Base-by-base conservation (phyloP, 2,329 filamentous ascomycete genomes). In the Thelonectria discophora region DNA sequence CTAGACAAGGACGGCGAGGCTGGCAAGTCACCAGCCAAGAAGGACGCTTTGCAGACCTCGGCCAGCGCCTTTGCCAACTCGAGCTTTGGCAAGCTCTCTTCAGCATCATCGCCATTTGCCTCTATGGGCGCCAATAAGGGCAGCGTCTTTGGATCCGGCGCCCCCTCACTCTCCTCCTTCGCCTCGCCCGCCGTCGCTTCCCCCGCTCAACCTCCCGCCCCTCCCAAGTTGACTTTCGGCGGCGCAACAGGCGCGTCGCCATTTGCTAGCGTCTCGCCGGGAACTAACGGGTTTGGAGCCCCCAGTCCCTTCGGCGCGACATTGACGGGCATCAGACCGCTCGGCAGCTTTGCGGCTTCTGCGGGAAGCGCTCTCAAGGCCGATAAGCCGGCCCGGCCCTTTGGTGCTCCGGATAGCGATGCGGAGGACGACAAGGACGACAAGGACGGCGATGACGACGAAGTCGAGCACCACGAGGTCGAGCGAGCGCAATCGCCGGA, bases 351-450 rank as follows among this genome's bases (percentile, higher is more conserved):
- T 76, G 92, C 88, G 43, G 88, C 88, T 47, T 83, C 88, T 20
- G 86, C 84, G 52, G 78, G 55, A 17, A 77, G 75, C 43, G 58
- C 77, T 12, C 77, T 84, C 40, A 83, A 81, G 71, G 86, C 80
- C 60, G 82, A 83, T 62, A 91, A 91, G 74, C 82, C 87, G 13
- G 82, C 84, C 3, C 92, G 87, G 76, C 85, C 92, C 0, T 95
- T 97, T 73, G 93, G 93, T 32, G 90, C 92, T 12, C 86, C 91
- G 1, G 88, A 88, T 40, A 90, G 86, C 61, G 88, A 89, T 50
- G 83, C 80, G 3, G 86, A 87, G 11, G 86, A 86, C 3, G 78
- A 65, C 5, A 76, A 75, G 1, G 75, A 75, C 1, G 77, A 76
- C 10, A 76, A 75, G 7, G 77, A 76, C 2, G 76, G 72, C 18